Conservation (phyloP, 192 early-diverging fungal species). For the Coemansia asiatica region DNA sequence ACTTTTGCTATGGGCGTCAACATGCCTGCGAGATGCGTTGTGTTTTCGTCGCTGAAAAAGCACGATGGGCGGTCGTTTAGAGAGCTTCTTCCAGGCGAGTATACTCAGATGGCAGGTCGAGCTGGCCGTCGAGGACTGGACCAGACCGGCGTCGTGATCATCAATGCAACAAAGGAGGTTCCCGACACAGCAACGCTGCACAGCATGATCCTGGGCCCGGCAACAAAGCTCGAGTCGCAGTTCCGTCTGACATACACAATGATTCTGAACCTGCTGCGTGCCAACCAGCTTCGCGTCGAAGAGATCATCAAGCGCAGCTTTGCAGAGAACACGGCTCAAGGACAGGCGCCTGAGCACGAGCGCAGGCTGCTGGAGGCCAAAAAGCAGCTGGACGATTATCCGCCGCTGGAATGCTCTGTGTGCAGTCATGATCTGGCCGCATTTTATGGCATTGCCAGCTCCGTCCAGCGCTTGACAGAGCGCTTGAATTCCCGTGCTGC, state of each 20-base stretch:
- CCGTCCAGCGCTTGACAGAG: conserved; percentile 31
- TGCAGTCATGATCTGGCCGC: conserved; percentile 72
- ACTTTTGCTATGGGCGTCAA: conserved; percentile 99
- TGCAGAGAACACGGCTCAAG: conserved; percentile 88
- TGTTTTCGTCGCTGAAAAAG: conserved; percentile 88
- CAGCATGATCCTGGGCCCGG: conserved; percentile 81
- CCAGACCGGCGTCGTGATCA: conserved; percentile 87
- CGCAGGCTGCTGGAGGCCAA: conserved; percentile 68
- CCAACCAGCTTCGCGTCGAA: conserved; percentile 92
- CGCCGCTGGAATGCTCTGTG: conserved; percentile 74
- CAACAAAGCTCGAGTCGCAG: conserved; percentile 90
- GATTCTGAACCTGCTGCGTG: conserved; percentile 95
- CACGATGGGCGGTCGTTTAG: conserved; percentile 90
- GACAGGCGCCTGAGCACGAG: conserved; percentile 80
- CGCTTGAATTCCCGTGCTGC: conserved; percentile 35
- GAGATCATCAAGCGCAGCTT: conserved; percentile 99
- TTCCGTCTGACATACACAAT: conserved; percentile 98
- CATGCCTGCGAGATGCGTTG: conserved; percentile 92
- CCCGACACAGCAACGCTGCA: conserved; percentile 64
- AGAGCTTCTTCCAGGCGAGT: conserved; percentile 90
- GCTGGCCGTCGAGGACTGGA: conserved; percentile 95
- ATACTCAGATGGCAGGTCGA: conserved; percentile 98
- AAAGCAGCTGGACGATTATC: conserved; percentile 59
- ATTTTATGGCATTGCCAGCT: conserved; percentile 64
- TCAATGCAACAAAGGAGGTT: conserved; percentile 63